Evolutionary conservation across 2,329 filamentous ascomycete species (phyloP).

Genomic region (Aspergillus hiratsukae): DNA sequence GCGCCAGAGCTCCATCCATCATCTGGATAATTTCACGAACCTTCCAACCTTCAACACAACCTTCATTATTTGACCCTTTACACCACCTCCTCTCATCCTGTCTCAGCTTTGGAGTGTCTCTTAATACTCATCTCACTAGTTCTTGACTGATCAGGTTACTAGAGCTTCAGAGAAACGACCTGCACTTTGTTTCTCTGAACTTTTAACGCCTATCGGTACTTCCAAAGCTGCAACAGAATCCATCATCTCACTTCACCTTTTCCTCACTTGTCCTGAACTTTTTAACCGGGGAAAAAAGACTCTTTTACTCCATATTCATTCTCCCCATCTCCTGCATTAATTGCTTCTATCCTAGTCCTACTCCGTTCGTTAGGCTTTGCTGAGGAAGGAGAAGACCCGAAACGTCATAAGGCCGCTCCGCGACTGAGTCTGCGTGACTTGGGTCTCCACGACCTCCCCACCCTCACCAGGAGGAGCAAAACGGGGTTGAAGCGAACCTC

Average conservation of each 20-base stretch:
- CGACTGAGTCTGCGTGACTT: constrained; percentile 25
- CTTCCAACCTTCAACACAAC: constrained; percentile 16
- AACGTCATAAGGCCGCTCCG: constrained; percentile 37
- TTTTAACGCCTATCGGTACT: constrained; percentile 23
- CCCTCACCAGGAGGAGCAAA: constrained; percentile 25
- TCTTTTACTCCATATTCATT: background rate
- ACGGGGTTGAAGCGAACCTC: constrained; percentile 24
- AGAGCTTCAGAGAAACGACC: constrained; percentile 33
- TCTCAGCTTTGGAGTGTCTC: background rate
- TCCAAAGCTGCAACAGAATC: constrained; percentile 17
- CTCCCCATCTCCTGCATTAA: background rate
- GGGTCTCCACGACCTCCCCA: constrained; percentile 24
- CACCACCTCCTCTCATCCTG: constrained; percentile 1
- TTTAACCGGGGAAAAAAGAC: constrained; percentile 5
- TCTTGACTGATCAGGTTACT: constrained; percentile 4
- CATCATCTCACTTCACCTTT: constrained; percentile 16
- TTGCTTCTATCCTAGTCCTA: constrained; percentile 5
- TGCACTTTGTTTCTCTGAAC: constrained; percentile 39
- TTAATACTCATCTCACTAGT: background rate
- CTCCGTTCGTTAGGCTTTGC: constrained; percentile 19
- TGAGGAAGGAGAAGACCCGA: constrained; percentile 27
- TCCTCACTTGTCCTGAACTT: constrained; percentile 6
- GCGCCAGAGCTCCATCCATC: constrained; percentile 12
- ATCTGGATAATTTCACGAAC: constrained; percentile 21
- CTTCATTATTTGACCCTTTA: constrained; percentile 8